These are phyloP conservation scores for Solanum chilense DNA, from an alignment of 257 asterid species.

Conservation along the genomic window DNA sequence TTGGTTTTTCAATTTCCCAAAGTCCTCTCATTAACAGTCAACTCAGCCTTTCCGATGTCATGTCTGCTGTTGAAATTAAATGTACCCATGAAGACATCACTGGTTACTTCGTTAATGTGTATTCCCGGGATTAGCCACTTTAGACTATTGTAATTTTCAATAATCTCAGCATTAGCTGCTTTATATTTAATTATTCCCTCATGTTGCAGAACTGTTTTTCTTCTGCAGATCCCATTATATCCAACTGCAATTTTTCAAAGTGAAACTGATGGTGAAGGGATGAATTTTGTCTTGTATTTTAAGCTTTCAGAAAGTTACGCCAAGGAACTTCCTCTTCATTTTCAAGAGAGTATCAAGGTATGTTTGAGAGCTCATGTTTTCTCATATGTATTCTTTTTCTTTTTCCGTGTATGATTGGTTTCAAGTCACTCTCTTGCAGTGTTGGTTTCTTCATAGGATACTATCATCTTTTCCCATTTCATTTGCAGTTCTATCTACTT, in stretches of 20 bases:
- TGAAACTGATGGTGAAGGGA: slow-evolving; percentile 49
- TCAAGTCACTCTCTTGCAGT: neutral
- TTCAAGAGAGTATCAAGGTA: slow-evolving; percentile 41
- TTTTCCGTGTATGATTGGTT: neutral
- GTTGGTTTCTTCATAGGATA: neutral
- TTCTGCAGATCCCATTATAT: slow-evolving; percentile 34
- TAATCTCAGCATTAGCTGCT: neutral
- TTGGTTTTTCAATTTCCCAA: neutral
- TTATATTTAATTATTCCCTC: neutral
- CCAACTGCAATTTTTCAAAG: slow-evolving; percentile 36
- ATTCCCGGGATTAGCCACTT: neutral
- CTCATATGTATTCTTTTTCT: neutral
- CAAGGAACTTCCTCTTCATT: slow-evolving; percentile 36
- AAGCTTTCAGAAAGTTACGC: slow-evolving; percentile 32
- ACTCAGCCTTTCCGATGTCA: neutral
- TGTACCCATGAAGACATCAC: neutral
- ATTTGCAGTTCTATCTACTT: neutral
- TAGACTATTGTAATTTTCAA: neutral
- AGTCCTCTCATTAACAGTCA: neutral
- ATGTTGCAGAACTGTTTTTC: neutral
- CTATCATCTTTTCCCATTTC: neutral
- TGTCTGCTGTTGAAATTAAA: neutral
- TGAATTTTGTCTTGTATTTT: slow-evolving; percentile 36
- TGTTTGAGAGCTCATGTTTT: neutral
- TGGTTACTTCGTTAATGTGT: neutral